Evolutionary conservation across 192 early-diverging fungal genomes (phyloP), one percentile per base, ranked within the genome.

Genomic region (Coemansia sp.): DNA sequence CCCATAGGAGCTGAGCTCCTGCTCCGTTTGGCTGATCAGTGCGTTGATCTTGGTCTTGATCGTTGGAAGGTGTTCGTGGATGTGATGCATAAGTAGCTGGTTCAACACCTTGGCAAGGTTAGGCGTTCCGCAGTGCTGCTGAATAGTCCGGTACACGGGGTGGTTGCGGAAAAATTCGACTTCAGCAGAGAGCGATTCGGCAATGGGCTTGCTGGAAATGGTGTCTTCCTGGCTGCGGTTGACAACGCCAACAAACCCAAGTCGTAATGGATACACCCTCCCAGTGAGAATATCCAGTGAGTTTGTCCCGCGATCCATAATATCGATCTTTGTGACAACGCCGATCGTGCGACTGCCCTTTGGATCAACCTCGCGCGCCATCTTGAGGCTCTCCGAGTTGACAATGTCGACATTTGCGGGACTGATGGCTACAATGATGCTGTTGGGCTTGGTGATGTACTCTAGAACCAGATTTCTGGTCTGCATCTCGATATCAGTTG

Each of bases 151-250:
- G 62, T 92, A 92, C 10, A 90, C 87, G 6, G 87, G 85, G 52
- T 92, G 88, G 27, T 71, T 75, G 42, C 82, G 72, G 68, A 92
- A 92, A 40, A 90, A 92, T 20, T 87, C 84, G 6, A 61, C 72
- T 50, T 92, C 91, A 14, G 79, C 67, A 55, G 82, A 79, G 29
- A 91, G 73, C 8, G 91, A 86, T 29, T 90, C 87, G 7, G 74
- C 55, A 81, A 92, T 91, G 4, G 89, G 86, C 66, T 89, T 89
- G 53, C 82, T 87, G 20, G 81, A 79, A 42, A 84, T 57, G 23
- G 90, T 92, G 69, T 91, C 91, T 37, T 89, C 88, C 57, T 92
- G 91, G 74, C 88, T 90, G 59, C 89, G 87, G 68, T 92, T 92
- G 15, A 92, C 87, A 17, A 90, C 84, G 54, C 91, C 91, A 55